Evolutionary conservation across 2,329 filamentous ascomycete genomes (phyloP).

Genomic region (Penicillium paneum): DNA sequence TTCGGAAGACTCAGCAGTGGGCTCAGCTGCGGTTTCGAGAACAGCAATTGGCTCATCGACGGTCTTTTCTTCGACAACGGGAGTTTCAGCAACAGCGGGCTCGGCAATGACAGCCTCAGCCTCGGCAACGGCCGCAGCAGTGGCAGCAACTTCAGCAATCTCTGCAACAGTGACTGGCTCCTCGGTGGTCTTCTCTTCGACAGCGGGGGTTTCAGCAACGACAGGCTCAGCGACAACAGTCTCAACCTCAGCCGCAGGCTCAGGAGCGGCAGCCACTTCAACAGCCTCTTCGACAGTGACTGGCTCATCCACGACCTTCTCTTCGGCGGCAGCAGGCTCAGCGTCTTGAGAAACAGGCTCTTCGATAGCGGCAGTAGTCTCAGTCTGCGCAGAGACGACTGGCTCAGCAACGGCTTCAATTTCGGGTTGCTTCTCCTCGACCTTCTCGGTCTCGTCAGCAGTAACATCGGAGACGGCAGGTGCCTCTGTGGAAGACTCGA

Average conservation of each 20-base stretch:
- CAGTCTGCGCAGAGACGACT: slow-evolving; percentile 1
- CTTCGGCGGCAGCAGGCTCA: neutral
- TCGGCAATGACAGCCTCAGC: neutral
- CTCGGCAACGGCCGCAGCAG: neutral
- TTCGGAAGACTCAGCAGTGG: neutral
- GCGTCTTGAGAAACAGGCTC: slow-evolving; percentile 4
- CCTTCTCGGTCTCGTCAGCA: slow-evolving; percentile 10
- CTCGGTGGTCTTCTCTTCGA: neutral
- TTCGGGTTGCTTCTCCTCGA: slow-evolving; percentile 5
- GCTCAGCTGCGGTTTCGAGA: neutral
- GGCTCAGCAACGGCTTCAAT: slow-evolving; percentile 4
- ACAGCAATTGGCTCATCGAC: neutral
- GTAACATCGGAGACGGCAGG: neutral
- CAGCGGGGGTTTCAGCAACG: neutral
- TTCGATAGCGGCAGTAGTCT: slow-evolving; percentile 3
- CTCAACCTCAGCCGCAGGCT: neutral
- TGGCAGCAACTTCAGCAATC: neutral
- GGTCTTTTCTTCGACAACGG: neutral
- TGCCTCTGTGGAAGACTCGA: neutral
- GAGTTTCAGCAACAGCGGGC: neutral
- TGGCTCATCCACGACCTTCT: slow-evolving; percentile 1
- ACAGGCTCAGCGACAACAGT: neutral
- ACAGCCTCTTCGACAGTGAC: neutral
- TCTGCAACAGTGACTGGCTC: neutral
- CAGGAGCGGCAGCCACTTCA: neutral